phyloP scores from a whole-genome alignment of 345 rosid genomes.

The Eutrema yunnanense region DNA sequence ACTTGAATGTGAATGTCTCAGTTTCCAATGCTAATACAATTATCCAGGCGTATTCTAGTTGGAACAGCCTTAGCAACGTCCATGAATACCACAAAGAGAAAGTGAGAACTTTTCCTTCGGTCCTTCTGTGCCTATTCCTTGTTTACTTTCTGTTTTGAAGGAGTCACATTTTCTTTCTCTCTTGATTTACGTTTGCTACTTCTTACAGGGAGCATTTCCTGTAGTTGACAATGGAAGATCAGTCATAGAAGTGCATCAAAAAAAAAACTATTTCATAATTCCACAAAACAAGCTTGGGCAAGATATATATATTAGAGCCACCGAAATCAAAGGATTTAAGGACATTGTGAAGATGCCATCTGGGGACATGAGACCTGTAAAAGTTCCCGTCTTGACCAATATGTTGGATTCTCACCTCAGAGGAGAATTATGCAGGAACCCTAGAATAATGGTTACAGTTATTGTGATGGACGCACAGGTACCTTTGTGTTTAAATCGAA shows the following conservation, averaged over 20 bases:
- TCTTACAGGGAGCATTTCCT: conserved; percentile 47
- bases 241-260: conserved; percentile 60
- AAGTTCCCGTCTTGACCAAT: conserved; percentile 84
- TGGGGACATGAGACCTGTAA: conserved; percentile 76
- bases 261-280: conserved; percentile 67
- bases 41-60: conserved; percentile 96
- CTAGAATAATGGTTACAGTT: conserved; percentile 68
- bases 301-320: conserved; percentile 77
- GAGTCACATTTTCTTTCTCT: conserved; percentile 1
- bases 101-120: conserved; percentile 33
- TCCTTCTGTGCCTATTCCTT: conserved; percentile 1
- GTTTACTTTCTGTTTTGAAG: background rate
- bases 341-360: conserved; percentile 77
- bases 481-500: conserved; percentile 7
- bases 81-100: conserved; percentile 42
- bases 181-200: conserved; percentile 9
- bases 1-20: conserved; percentile 78
- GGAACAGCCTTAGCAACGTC: conserved; percentile 68
- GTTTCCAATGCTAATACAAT: conserved; percentile 85
- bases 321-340: conserved; percentile 51
- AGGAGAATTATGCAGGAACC: conserved; percentile 43
- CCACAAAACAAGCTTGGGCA: conserved; percentile 94
- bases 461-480: conserved; percentile 76
- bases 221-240: conserved; percentile 50
- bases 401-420: conserved; percentile 79